Conservation (phyloP, 345 rosid genomes). For the Noccaea caerulescens region DNA sequence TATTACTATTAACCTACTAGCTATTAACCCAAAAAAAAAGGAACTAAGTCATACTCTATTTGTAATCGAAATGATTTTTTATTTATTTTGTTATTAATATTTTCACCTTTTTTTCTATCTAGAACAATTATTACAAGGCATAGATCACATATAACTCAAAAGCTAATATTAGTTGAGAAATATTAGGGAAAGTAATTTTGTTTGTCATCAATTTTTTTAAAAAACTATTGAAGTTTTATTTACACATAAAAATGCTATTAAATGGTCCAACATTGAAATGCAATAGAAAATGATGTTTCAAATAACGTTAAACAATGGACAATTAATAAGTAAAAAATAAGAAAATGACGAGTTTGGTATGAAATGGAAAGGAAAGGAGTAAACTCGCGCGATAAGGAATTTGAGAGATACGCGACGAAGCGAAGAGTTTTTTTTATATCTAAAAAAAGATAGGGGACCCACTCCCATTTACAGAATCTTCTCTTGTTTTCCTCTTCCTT, state of each 20-base stretch:
- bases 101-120: not conserved
- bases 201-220: not conserved
- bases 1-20: not conserved
- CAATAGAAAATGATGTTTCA: slow-evolving; percentile 5
- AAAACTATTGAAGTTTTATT: not conserved
- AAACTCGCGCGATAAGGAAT: slow-evolving; percentile 29
- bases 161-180: not conserved
- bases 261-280: not conserved
- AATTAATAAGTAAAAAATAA: too few relatives aligned
- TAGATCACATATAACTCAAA: not conserved
- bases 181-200: not conserved
- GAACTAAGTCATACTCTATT: not conserved
- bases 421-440: slow-evolving; percentile 43
- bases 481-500: slow-evolving; percentile 21
- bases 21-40: too few relatives aligned
- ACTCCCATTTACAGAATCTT: slow-evolving; percentile 48
- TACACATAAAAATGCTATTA: not conserved
- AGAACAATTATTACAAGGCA: not conserved
- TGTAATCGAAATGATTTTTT: not conserved
- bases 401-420: slow-evolving; percentile 72
- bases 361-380: slow-evolving; percentile 21
- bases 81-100: not conserved
- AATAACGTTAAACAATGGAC: not conserved
- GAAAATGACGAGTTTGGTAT: slow-evolving; percentile 34
- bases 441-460: slow-evolving; percentile 31